phyloP scores from a whole-genome alignment of 140 eudicot species.

The Cichorium intybus region DNA sequence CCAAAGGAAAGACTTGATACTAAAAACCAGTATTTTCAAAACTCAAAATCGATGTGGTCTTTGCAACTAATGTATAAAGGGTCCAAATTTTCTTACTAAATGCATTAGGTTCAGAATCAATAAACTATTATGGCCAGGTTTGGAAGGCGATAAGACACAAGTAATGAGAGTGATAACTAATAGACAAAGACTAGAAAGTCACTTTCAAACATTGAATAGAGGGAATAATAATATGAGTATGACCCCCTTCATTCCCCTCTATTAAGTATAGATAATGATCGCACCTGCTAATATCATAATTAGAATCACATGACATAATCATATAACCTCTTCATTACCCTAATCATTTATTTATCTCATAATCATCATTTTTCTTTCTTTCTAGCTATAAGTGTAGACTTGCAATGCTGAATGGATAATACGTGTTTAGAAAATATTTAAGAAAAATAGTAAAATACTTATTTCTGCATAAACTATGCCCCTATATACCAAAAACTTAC shows the following conservation, averaged over 20 bases:
- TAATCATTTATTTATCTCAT: not conserved
- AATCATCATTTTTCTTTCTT: not conserved
- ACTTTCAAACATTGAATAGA: conserved; percentile 6
- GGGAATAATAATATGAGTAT: no score
- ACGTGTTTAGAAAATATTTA: no score
- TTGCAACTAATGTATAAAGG: conserved; percentile 11
- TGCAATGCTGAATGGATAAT: not conserved
- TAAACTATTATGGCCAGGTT: conserved; percentile 2
- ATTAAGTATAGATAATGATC: not conserved
- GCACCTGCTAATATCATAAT: not conserved
- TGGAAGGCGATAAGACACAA: conserved; percentile 1
- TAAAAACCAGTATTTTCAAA: no score
- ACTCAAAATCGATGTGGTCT: no score
- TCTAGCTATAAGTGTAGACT: not conserved
- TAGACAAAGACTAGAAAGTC: not conserved
- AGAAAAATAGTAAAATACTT: no score
- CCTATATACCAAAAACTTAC: no score
- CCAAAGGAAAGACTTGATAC: no score
- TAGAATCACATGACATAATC: not conserved
- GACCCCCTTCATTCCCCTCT: not conserved
- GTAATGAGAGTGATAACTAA: not conserved
- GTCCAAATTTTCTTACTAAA: not conserved
- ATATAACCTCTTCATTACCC: not conserved
- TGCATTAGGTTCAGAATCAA: not conserved
- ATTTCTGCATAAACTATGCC: no score